Base-by-base conservation (phyloP, 225 moss, liverwort and hornwort genomes). In the Bryum argenteum region DNA sequence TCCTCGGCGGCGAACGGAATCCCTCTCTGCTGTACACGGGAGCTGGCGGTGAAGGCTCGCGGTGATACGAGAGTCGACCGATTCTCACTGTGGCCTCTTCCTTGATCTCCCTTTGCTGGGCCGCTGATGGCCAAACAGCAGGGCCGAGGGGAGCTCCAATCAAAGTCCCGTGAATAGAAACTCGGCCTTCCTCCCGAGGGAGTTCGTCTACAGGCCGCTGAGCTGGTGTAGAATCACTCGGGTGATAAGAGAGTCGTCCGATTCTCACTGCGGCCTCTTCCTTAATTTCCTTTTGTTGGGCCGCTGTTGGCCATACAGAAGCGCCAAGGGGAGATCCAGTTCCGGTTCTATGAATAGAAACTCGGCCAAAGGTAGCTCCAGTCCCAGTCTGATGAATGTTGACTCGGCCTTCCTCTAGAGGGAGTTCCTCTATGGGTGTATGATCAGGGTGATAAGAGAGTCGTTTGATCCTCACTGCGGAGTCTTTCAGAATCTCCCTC, bases 181-280 rank as follows among this genome's bases (percentile, higher is more conserved):
- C 54, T n/a, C 1, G 59, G 21, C 55, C 64, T 33, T 33, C 33
- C 33, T 33, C 33, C 33, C 33, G 33, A 6, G 4, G 4, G 3
- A 33, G 33, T 33, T 33, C 33, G 33, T 33, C 33, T 6, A 33
- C 33, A 33, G 33, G 33, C 33, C 5, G 33, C 52, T 67, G 51
- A 58, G 38, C 22, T 21, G 47, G 26, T 80, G 54, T 24, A 23
- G 74, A 51, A 26, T 72, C 78, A 37, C n/a, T n/a, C n/a, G 62
- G 45, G 14, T 54, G 68, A n/a, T 51, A 58, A 42, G 78, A 72
- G 33, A 76, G 56, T 16, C 72, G 76, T 60, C 65, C 65, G 61
- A 72, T 69, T 69, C 69, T 59, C 69, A 56, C 18, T 14, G 69
- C 75, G 11, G 79, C 68, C 11, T 79, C 76, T 64, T 76, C 72